Evolutionary conservation across 106 monocot species (phyloP), one percentile per base, ranked within the genome.

Genomic region (Dioscorea alata): DNA sequence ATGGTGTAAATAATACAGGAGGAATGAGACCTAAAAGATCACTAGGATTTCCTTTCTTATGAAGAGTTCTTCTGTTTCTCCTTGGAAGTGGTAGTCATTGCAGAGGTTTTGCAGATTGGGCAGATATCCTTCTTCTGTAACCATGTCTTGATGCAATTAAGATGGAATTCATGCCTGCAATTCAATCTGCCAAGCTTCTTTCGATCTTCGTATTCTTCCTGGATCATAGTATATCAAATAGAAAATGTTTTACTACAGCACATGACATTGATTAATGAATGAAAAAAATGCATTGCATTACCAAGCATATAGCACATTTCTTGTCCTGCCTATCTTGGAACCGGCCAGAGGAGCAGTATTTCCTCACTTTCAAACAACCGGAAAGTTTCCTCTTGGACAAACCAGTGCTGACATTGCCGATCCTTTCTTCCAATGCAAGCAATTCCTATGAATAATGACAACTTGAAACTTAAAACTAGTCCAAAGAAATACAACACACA

Each of bases 81-180:
- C 57, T 77, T 67, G 23, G 51, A 25, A 16, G 17, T 10, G 20
- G 84, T 84, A 17, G 77, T 69, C 62, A 78, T 16, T 0, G 89
- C 94, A 15, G 75, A 15, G 48, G 78, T 65, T 74, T 90, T 94
- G 79, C 87, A 94, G 23, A 94, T 83, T 14, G 94, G 90, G 67
- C 94, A 94, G 18, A 52, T 51, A 62, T 90, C 90, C 76, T 90
- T 94, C 22, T 76, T 79, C 49, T 48, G 69, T 71, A 90, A 63
- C 94, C 94, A 94, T 52, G 82, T 72, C 63, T 69, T 85, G 64
- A 90, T 83, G 75, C 94, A 90, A 22, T 6, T 24, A 6, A n/a
- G 49, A 70, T 94, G 94, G 68, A 80, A 94, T 49, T 72, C 71
- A 60, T 90, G 94, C n/a, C 53, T 60, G 16, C 94, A 94, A 14